A percentile compares a stretch with the other conserved stretches of the same genome.
Evolutionary conservation across 768 basidiomycete genomes (phyloP).

Genomic region (Pilatotrama ljubarskyi): DNA sequence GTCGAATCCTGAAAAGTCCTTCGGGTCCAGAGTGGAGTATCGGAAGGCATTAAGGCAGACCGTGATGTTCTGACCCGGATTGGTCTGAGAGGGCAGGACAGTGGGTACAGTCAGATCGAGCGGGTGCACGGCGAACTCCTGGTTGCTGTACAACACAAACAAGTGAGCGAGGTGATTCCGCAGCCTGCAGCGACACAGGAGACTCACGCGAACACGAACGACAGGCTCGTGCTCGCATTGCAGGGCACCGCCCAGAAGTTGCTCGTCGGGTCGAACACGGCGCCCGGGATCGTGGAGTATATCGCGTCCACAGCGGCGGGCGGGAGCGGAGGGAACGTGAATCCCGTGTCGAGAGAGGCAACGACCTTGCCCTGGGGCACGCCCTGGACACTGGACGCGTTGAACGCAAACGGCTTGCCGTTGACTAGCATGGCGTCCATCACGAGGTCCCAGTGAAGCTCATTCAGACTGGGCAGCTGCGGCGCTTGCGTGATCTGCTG

Average conservation of each 20-base stretch:
- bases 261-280: conserved; percentile 1
- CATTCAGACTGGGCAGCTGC: conserved; percentile 39
- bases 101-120: no score
- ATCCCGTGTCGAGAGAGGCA: conserved; percentile 32
- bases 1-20: conserved; percentile 24
- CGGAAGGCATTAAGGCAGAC: conserved; percentile 32
- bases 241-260: conserved; percentile 30
- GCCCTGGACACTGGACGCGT: conserved; percentile 21
- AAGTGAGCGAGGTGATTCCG: no score
- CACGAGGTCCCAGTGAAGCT: conserved; percentile 32
- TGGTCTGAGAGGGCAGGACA: no score
- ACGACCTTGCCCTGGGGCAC: conserved; percentile 26
- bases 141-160: no score
- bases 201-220: conserved; percentile 34
- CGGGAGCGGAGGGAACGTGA: conserved; percentile 29
- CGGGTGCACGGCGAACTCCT: conserved; percentile 34
- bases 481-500: conserved; percentile 19
- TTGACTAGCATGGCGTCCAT: conserved; percentile 49
- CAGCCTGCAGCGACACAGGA: neutral
- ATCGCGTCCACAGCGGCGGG: conserved; percentile 29
- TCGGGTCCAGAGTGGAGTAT: conserved; percentile 20
- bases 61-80: conserved; percentile 21
- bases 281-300: conserved; percentile 32
- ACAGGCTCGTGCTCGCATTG: conserved; percentile 27
- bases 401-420: conserved; percentile 50